Base-by-base conservation (phyloP, 805 yeast species). In the Cyberlindnera euphorbiae region DNA sequence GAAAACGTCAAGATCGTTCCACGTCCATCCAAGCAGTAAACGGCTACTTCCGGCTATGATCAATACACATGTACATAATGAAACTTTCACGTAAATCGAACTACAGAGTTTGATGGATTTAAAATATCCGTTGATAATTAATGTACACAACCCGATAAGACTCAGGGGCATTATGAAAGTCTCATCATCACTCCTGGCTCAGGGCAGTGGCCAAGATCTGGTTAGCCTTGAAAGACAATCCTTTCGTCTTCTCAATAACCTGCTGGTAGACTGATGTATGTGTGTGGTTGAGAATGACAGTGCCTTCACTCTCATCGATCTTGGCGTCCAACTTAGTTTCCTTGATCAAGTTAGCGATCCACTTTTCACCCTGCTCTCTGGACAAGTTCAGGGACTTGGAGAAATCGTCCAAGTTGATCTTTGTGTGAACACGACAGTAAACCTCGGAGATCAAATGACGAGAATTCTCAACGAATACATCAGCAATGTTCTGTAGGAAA, bases 191-290 rank as follows among this genome's bases (percentile, higher is more conserved):
- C 45, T 50, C 56, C 44, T 58, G 59, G 42, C 59, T 63, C 31
- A 56, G 40, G 34, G 73, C 68, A 38, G 68, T 66, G 38, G 69
- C 67, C 44, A 76, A 64, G 30, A 75, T 63, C 58, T 77, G 82
- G 54, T 67, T 71, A 14, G 81, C 71, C 51, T 75, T 71, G 63
- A 72, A 77, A 24, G 75, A 69, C 49, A 78, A 61, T 5, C 77
- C 77, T 65, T 78, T 79, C n/a, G 83, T 76, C 57, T 72, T 75
- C 50, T 79, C 84, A 44, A 74, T 72, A 26, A 83, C 73, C 46
- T 79, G 82, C 47, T 83, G 87, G 62, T 81, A 70, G 27, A 76
- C 75, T 49, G 77, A 66, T 33, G 68, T 68, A 15, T 66, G 59
- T 38, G 76, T 73, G 46, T 75, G 77, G 54, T 71, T 71, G 57